Percentiles rank a stretch among this genome's conserved stretches.
These are phyloP conservation scores for Metschnikowia chrysomelidarum DNA, from an alignment of 805 yeast genomes.

Conservation along the genomic window DNA sequence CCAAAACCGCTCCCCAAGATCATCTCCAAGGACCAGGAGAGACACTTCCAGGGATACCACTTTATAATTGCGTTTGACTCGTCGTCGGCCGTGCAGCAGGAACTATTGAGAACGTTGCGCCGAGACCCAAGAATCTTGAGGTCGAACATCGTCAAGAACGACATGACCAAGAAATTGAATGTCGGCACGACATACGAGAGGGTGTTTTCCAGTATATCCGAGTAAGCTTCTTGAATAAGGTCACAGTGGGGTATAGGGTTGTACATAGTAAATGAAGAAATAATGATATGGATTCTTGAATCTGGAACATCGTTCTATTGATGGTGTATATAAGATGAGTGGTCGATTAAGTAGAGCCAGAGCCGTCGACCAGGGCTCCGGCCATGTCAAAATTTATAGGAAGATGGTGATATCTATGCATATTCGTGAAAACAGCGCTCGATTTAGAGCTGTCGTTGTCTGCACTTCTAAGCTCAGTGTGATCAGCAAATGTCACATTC, in stretches of 20 bases:
- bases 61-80: conserved; percentile 86
- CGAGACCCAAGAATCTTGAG: conserved; percentile 91
- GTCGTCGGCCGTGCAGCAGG: conserved; percentile 81
- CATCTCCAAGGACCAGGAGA: conserved; percentile 80
- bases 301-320: neutral
- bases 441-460: too few species aligned
- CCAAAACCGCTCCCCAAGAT: conserved; percentile 75
- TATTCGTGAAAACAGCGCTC: too few species aligned
- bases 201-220: conserved; percentile 15
- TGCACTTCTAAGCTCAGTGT: too few species aligned
- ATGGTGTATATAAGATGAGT: neutral
- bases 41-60: conserved; percentile 87
- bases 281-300: neutral
- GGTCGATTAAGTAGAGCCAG: conserved; percentile 11
- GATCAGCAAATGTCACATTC: too few species aligned
- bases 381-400: too few species aligned
- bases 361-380: conserved; percentile 11
- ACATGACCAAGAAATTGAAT: conserved; percentile 50
- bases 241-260: conserved; percentile 3
- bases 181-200: conserved; percentile 58
- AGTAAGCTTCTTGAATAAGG: conserved; percentile 4
- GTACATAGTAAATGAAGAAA: conserved; percentile 8
- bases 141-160: conserved; percentile 66
- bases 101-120: conserved; percentile 73
- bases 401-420: too few species aligned